These are phyloP conservation scores for Entelexis paramagnoliae DNA, from an alignment of 1,139 yeast species.

Conservation along the genomic window DNA sequence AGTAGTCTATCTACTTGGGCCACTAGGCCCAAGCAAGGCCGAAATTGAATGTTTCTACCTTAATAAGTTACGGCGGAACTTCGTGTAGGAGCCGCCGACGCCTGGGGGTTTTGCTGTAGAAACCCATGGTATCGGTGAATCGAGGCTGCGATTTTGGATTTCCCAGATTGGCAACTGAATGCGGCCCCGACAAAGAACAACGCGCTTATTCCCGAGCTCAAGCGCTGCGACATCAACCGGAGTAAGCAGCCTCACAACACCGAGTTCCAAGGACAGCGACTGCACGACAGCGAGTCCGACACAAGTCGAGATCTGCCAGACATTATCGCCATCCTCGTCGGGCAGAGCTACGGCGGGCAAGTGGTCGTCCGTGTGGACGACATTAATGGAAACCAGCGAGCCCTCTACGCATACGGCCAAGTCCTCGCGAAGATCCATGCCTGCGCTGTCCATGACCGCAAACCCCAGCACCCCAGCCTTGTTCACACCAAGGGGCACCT, in stretches of 20 bases:
- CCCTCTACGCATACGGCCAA: constrained; percentile 27
- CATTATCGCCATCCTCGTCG: constrained; percentile 4
- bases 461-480: constrained; percentile 21
- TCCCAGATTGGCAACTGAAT: constrained; percentile 51
- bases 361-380: neutral
- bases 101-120: constrained; percentile 18
- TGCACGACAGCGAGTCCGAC: constrained; percentile 32
- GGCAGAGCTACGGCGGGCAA: neutral
- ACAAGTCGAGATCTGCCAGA: constrained; percentile 19
- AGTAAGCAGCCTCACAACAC: constrained; percentile 46
- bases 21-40: no score
- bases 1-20: no score
- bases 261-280: constrained; percentile 41
- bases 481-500: constrained; percentile 22
- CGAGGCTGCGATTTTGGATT: constrained; percentile 25
- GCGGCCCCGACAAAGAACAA: constrained; percentile 47
- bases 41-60: no score
- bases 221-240: constrained; percentile 34
- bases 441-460: constrained; percentile 28
- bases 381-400: constrained; percentile 25
- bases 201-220: constrained; percentile 14
- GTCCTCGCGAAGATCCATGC: constrained; percentile 26
- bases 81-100: constrained; percentile 23
- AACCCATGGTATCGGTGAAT: constrained; percentile 21
- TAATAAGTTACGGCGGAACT: constrained; percentile 23